Base-by-base conservation (phyloP, 2,329 filamentous ascomycete species). In the Colletotrichum limetticola region DNA sequence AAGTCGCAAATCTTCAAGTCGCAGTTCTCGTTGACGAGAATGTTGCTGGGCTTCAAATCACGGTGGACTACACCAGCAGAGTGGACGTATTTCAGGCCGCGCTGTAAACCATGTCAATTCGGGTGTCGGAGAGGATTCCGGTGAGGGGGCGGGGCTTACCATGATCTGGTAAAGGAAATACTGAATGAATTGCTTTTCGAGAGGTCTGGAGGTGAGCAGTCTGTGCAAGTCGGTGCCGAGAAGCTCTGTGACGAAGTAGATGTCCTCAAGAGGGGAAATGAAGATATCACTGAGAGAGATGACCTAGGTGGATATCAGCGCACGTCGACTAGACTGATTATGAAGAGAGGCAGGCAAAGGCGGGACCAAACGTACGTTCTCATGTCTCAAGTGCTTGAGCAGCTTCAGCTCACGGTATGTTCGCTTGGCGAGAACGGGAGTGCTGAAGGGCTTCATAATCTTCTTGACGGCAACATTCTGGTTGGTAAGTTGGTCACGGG, bases 381-480 rank as follows among this genome's bases (percentile, higher is more conserved):
- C 97, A 83, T 99, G 97, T 82, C 92, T 92, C 74, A 99, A 88
- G 82, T 99, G 97, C 88, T 98, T 99, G 80, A 99, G 88, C 75
- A 99, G 90, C 88, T 98, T 99, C 82, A 99, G 87, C 85, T 99
- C 97, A 81, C 97, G 92, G 84, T 99, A 99, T 77, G 97, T 99
- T 82, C 97, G 91, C 88, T 99, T 99, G 72, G 97, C 97, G 60
- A 99, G 89, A 72, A 99, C 97, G 1, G 97, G 95, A n/a, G 97
- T 99, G 89, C 95, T 98, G 86, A 99, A 99, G 11, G 97, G 97
- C 88, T 98, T 99, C 96, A 99, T 98, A 82, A 99, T 99, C 91
- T 99, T 99, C 91, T 99, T 99, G 82, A 99, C 95, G 72, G 97
- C 97, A 74, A 99, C 97, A 85, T 95, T 95, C 84, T 98, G 95